phyloP scores from a whole-genome alignment of 2,329 filamentous ascomycete genomes.

The Xylariaceae sp. region DNA sequence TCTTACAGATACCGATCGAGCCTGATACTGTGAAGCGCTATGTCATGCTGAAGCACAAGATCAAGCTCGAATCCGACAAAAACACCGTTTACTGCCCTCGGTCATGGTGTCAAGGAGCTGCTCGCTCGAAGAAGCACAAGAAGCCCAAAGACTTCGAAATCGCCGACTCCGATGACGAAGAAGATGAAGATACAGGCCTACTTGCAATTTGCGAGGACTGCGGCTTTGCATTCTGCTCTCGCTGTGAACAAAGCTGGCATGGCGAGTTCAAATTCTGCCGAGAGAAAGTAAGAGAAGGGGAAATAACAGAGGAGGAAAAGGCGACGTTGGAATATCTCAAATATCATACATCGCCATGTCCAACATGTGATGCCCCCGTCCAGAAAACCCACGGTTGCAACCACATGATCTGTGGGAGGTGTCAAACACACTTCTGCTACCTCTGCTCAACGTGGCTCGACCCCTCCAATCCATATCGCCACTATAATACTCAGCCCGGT shows the following conservation, averaged over 20 bases:
- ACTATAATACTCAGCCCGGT: constrained; percentile 69
- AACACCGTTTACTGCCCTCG: constrained; percentile 90
- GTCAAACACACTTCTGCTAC: constrained; percentile 91
- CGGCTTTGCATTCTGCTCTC: constrained; percentile 78
- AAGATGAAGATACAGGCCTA: constrained; percentile 52
- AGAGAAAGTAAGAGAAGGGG: constrained; percentile 60
- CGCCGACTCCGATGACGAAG: constrained; percentile 52
- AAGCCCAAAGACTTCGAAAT: constrained; percentile 66
- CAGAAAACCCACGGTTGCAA: constrained; percentile 95
- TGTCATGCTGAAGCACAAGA: constrained; percentile 86
- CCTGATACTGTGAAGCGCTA: constrained; percentile 78
- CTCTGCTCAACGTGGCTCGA: constrained; percentile 85
- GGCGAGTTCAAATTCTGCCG: constrained; percentile 73
- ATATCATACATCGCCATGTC: constrained; percentile 79
- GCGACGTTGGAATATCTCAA: constrained; percentile 81
- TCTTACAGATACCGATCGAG: constrained; percentile 70
- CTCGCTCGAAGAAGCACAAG: constrained; percentile 68
- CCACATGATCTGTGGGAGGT: constrained; percentile 92
- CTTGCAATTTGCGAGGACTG: constrained; percentile 87
- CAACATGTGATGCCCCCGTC: constrained; percentile 77
- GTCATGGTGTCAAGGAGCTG: constrained; percentile 87
- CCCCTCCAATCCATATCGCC: constrained; percentile 75
- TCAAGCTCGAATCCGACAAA: constrained; percentile 85
- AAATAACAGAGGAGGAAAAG: constrained; percentile 79
- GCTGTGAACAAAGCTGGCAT: constrained; percentile 78